Evolutionary conservation across 208 protist genomes (phyloP).

Genomic region (Acanthamoeba sp.): DNA sequence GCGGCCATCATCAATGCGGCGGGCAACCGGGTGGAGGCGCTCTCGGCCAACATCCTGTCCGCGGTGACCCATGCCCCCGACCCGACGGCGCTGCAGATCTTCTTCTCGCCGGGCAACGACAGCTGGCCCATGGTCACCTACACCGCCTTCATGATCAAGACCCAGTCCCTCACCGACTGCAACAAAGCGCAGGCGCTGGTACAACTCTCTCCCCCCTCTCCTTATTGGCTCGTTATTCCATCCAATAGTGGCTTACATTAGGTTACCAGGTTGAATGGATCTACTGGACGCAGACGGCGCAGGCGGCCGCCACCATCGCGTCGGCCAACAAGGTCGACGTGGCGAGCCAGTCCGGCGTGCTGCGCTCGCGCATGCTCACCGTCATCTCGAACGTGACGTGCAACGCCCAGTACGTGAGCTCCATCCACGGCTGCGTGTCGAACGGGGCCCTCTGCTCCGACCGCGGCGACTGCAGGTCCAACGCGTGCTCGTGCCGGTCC

Average conservation of each 20-base stretch:
- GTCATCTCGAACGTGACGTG: neutral
- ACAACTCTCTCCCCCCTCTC: neutral
- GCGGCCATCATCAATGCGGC: constrained; percentile 29
- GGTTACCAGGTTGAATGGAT: constrained; percentile 49
- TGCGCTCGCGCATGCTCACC: constrained; percentile 26
- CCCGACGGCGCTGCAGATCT: neutral
- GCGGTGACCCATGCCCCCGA: constrained; percentile 5
- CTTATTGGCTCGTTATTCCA: neutral
- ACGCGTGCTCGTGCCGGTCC: neutral
- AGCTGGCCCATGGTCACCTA: constrained; percentile 62
- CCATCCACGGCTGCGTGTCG: constrained; percentile 26
- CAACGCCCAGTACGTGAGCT: constrained; percentile 32
- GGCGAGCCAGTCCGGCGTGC: neutral
- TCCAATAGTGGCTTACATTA: neutral
- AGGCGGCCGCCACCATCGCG: neutral
- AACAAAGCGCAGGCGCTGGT: constrained; percentile 48
- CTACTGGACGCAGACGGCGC: constrained; percentile 21
- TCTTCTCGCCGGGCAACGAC: constrained; percentile 33
- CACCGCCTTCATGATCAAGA: constrained; percentile 20
- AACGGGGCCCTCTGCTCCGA: neutral
- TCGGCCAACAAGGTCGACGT: constrained; percentile 3
- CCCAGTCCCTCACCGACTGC: neutral
- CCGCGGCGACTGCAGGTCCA: neutral
- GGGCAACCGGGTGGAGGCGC: neutral
- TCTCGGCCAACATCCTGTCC: constrained; percentile 9